Evolutionary conservation across 148 eudicot species (phyloP).

Genomic region (Rhododendron ovatum): DNA sequence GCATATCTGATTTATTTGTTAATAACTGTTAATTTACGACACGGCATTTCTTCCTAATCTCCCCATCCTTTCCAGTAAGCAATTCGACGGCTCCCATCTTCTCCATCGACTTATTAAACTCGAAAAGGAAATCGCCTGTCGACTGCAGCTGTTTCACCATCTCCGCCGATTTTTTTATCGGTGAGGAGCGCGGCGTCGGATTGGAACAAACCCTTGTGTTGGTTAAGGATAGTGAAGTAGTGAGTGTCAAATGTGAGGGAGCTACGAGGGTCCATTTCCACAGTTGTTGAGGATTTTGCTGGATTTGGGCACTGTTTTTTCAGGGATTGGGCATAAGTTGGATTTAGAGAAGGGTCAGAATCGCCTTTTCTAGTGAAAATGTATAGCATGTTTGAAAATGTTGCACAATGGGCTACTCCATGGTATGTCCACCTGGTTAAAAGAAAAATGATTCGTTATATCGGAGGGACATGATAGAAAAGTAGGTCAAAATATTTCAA

Average conservation of each 20-base stretch:
- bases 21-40: neutral
- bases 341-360: conserved; percentile 21
- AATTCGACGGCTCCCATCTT: conserved; percentile 14
- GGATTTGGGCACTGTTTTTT: conserved; percentile 18
- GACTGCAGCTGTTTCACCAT: conserved; percentile 8
- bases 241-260: conserved; percentile 26
- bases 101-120: conserved; percentile 23
- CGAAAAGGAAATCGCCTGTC: neutral
- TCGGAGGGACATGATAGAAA: no score
- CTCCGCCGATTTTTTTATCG: neutral
- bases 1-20: no score
- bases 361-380: conserved; percentile 29
- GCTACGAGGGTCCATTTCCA: conserved; percentile 33
- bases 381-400: conserved; percentile 15
- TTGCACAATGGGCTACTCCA: conserved; percentile 12
- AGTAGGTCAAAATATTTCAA: no score
- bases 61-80: neutral
- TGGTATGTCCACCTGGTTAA: conserved; percentile 25
- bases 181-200: conserved; percentile 35
- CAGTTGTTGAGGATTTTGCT: neutral
- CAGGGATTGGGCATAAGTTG: conserved; percentile 19
- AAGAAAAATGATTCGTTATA: no score
- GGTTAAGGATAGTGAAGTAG: conserved; percentile 21
- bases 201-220: conserved; percentile 21
- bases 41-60: neutral